Evolutionary conservation across 352 stramenopile species (phyloP), one percentile per base, ranked within the genome.

Genomic region (Peronospora farinosa): DNA sequence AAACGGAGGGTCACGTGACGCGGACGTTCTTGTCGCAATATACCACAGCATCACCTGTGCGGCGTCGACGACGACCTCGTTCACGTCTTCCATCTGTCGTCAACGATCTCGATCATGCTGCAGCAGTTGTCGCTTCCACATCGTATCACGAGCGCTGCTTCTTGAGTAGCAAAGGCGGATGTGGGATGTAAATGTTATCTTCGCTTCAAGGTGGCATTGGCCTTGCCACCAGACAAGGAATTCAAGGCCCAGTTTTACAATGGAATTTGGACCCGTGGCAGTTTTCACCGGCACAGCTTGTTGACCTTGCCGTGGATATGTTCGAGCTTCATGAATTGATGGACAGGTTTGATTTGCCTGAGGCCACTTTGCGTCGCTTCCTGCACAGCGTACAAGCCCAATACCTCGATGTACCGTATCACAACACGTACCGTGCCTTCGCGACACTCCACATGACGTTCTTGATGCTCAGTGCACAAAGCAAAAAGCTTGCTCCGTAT

Each of bases 391-490:
- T 94, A 21, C 78, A 84, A 51, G 63, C 56, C 7, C 70, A 86
- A 56, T 94, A 94, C 53, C 77, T 78, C 11, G 78, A 89, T 28
- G 80, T 89, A 37, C 76, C 81, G 47, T 94, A 92, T 50, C 84
- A 94, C 72, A 94, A 88, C 67, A 88, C 85, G 39, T 76, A 84
- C 51, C 84, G 92, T 65, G 84, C 72, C 8, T 87, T 92, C 56
- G 69, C 81, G 11, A 89, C 85, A 28, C 62, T 90, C 10, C 84
- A 94, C 47, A 73, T 84, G 63, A 86, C 69, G 56, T 94, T 92
- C 50, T 54, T 87, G 28, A 72, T 87, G 56, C 65, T 87, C 1
- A 68, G 64, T 35, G 72, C 78, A 5, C 78, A 86, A 57, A 67
- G 64, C 32, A 64, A 66, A n/a, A 54, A 64, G 23, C 46, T 74